Conservation (phyloP, 2,329 filamentous ascomycete species). For the Helotiales sp. region DNA sequence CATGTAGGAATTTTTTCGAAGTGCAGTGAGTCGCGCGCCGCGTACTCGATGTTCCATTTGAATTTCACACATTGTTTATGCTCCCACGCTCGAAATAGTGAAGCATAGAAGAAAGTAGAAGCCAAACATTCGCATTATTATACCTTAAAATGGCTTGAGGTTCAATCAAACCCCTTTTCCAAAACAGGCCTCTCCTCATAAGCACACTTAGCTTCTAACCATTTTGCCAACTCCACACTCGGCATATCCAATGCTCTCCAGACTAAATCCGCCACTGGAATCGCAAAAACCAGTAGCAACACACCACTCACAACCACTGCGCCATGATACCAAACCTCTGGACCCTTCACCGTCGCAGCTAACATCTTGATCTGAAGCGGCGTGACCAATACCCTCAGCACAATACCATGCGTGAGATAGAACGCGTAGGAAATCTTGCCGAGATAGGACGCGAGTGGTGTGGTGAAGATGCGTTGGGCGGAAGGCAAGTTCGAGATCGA, state of each 20-base stretch:
- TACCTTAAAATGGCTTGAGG: background rate
- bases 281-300: background rate
- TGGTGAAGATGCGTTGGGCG: conserved; percentile 62
- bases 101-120: no score
- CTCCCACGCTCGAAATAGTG: no score
- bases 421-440: conserved; percentile 64
- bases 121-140: background rate
- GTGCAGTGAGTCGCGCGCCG: no score
- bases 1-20: no score
- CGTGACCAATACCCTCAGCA: background rate
- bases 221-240: background rate
- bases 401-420: conserved; percentile 62
- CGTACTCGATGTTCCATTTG: no score
- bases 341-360: background rate
- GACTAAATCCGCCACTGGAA: background rate
- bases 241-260: background rate
- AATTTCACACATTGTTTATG: no score
- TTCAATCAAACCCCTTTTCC: background rate
- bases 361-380: background rate
- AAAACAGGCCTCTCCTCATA: background rate
- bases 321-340: background rate
- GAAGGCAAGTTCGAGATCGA: background rate
- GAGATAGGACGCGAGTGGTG: conserved; percentile 61
- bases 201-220: background rate
- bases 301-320: background rate